These are phyloP conservation scores for Casuarina glauca DNA, from an alignment of 306 rosid species.

Conservation along the genomic window DNA sequence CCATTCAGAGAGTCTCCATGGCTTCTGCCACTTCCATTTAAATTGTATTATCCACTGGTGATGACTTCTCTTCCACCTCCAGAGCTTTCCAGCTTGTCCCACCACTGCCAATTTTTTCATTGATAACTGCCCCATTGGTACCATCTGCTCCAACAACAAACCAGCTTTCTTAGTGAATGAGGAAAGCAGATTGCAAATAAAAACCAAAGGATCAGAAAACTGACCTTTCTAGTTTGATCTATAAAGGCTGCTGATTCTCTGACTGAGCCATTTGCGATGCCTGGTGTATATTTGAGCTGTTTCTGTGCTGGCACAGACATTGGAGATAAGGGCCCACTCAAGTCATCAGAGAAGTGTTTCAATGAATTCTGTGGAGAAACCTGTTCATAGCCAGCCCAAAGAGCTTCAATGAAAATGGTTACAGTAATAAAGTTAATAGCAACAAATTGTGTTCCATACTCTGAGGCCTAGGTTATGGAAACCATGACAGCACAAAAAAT, in stretches of 20 bases:
- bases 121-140: constrained; percentile 81
- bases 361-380: constrained; percentile 63
- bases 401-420: constrained; percentile 22
- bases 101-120: constrained; percentile 72
- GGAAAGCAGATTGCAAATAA: constrained; percentile 24
- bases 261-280: constrained; percentile 67
- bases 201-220: constrained; percentile 22
- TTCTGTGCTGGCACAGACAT: constrained; percentile 78
- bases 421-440: neutral
- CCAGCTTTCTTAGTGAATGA: constrained; percentile 28
- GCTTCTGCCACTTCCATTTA: constrained; percentile 99
- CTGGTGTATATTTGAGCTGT: constrained; percentile 87
- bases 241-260: constrained; percentile 76
- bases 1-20: constrained; percentile 96
- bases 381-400: constrained; percentile 46
- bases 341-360: constrained; percentile 69
- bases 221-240: constrained; percentile 78
- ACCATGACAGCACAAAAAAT: neutral
- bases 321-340: constrained; percentile 67
- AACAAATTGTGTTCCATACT: neutral
- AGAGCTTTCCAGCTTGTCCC: constrained; percentile 88
- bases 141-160: constrained; percentile 65
- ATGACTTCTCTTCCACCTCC: constrained; percentile 99
- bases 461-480: neutral
- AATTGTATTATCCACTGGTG: constrained; percentile 95